Conservation (phyloP, 176 grass and related monocot genomes). For the Eragrostis nindensis region DNA sequence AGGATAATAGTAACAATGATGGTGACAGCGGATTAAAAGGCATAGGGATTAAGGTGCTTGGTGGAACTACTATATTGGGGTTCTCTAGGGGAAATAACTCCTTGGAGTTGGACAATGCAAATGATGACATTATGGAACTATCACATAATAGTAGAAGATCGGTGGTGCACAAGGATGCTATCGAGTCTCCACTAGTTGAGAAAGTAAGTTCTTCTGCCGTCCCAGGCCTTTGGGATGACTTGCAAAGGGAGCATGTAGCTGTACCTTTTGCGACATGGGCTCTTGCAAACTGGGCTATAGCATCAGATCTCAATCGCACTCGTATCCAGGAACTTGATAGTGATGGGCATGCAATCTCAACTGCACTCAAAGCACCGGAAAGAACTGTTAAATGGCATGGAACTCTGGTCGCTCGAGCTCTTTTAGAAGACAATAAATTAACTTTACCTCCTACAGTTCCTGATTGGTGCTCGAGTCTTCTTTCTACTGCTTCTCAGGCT, state of each 20-base stretch:
- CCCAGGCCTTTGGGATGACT: constrained; percentile 95
- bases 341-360: constrained; percentile 77
- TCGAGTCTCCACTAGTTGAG: constrained; percentile 39
- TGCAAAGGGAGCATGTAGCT: constrained; percentile 97
- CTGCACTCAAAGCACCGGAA: constrained; percentile 82
- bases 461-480: constrained; percentile 89
- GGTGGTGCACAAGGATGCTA: constrained; percentile 36
- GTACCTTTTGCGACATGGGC: constrained; percentile 99
- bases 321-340: constrained; percentile 93
- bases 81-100: constrained; percentile 57
- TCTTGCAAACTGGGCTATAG: constrained; percentile 94
- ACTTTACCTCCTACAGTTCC: constrained; percentile 67
- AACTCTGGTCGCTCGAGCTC: constrained; percentile 73
- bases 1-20: constrained; percentile 54
- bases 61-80: constrained; percentile 94
- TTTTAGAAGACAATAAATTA: constrained; percentile 78
- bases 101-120: constrained; percentile 46
- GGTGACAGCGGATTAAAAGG: constrained; percentile 75
- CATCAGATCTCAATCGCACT: constrained; percentile 78
- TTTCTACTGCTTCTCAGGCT: constrained; percentile 92
- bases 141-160: constrained; percentile 19
- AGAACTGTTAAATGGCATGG: constrained; percentile 99
- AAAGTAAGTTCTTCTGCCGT: constrained; percentile 53
- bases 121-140: constrained; percentile 32
- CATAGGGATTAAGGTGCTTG: constrained; percentile 92